These are phyloP conservation scores for Hemisphaericaspora subhashii DNA, from an alignment of 1,139 yeast species.

Conservation along the genomic window DNA sequence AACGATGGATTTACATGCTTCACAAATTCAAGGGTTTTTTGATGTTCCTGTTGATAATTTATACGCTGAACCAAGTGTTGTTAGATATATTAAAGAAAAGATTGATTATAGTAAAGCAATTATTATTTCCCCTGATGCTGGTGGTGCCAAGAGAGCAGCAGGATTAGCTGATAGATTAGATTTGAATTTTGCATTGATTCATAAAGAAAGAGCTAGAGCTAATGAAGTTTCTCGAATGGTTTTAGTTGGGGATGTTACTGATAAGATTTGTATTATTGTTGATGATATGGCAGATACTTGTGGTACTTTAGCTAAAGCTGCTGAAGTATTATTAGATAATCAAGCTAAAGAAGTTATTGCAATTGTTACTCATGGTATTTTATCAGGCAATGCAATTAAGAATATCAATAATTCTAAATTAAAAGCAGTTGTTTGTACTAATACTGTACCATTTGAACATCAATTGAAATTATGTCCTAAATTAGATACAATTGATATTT, in stretches of 20 bases:
- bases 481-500: conserved; percentile 79
- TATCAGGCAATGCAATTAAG: conserved; percentile 84
- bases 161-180: conserved; percentile 91
- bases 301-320: conserved; percentile 95
- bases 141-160: conserved; percentile 98
- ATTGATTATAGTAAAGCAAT: conserved; percentile 58
- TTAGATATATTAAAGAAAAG: conserved; percentile 74
- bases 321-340: conserved; percentile 80
- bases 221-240: conserved; percentile 96
- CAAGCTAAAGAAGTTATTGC: conserved; percentile 88
- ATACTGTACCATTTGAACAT: conserved; percentile 89
- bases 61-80: conserved; percentile 94
- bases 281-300: conserved; percentile 99
- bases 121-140: conserved; percentile 96
- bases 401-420: conserved; percentile 79
- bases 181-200: conserved; percentile 91
- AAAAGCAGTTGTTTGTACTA: conserved; percentile 85
- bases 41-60: conserved; percentile 95
- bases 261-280: conserved; percentile 83
- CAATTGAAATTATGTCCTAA: conserved; percentile 70
- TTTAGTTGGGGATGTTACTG: conserved; percentile 90
- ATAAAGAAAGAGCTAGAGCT: conserved; percentile 93
- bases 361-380: conserved; percentile 92
- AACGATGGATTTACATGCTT: conserved; percentile 96
- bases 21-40: conserved; percentile 96